Evolutionary conservation across 1,139 yeast genomes (phyloP).

Genomic region (Tardiomyces digboiensis): DNA sequence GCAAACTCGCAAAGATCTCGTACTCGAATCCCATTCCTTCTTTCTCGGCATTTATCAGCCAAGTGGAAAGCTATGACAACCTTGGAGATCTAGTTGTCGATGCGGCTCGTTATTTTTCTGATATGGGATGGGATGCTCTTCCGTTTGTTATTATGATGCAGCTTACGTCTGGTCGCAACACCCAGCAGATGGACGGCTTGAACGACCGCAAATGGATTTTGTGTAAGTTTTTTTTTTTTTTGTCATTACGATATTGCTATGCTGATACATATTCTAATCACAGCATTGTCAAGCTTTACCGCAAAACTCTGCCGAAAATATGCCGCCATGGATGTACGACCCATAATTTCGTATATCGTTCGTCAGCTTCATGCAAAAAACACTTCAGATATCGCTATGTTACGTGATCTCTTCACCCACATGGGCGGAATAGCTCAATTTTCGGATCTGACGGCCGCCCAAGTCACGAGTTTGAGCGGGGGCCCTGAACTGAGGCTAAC

Average conservation of each 20-base stretch:
- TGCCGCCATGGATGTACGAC: slow-evolving; percentile 24
- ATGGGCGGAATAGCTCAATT: slow-evolving; percentile 80
- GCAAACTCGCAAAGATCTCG: slow-evolving; percentile 67
- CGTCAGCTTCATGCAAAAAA: slow-evolving; percentile 59
- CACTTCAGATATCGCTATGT: slow-evolving; percentile 53
- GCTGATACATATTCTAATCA: too few relatives aligned
- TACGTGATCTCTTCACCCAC: slow-evolving; percentile 57
- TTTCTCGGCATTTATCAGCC: slow-evolving; percentile 32
- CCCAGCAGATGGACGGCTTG: slow-evolving; percentile 71
- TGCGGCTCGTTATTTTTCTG: slow-evolving; percentile 69
- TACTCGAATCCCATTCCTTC: slow-evolving; percentile 79
- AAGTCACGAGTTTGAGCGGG: slow-evolving; percentile 58
- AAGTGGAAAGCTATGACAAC: slow-evolving; percentile 87
- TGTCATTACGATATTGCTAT: too few relatives aligned
- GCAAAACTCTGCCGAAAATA: slow-evolving; percentile 28
- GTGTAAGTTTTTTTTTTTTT: too few relatives aligned
- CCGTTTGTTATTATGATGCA: slow-evolving; percentile 67
- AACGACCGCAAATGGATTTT: slow-evolving; percentile 83
- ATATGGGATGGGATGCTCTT: slow-evolving; percentile 79
- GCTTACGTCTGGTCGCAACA: slow-evolving; percentile 57
- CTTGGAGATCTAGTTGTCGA: slow-evolving; percentile 70
- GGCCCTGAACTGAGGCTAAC: slow-evolving; percentile 48
- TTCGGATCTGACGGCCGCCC: slow-evolving; percentile 54
- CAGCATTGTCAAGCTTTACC: slow-evolving; percentile 28
- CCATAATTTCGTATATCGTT: slow-evolving; percentile 46